phyloP scores from a whole-genome alignment of 2,329 filamentous ascomycete genomes.

The Trichoderma citrinoviride region DNA sequence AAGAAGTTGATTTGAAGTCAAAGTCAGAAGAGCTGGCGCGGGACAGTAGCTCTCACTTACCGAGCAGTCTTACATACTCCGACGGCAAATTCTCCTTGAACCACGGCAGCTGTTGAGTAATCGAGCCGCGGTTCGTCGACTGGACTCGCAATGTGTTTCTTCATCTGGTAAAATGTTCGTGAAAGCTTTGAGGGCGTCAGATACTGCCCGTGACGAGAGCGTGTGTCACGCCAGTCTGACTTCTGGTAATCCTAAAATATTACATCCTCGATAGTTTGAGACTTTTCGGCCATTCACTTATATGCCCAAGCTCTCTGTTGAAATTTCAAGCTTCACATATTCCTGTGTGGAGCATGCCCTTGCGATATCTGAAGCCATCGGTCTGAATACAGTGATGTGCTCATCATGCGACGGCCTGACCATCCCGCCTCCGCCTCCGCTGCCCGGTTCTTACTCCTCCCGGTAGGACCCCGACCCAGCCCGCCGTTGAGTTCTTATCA shows the following conservation, averaged over 20 bases:
- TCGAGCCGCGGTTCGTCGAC: neutral
- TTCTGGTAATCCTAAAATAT: conserved; percentile 3
- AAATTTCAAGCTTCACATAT: neutral
- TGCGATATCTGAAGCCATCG: neutral
- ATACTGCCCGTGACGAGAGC: neutral
- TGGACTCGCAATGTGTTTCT: neutral
- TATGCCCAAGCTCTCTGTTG: neutral
- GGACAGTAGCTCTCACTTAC: neutral
- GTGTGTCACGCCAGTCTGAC: conserved; percentile 2
- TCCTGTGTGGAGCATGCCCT: too few species aligned
- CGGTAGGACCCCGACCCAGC: neutral
- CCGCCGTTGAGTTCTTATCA: neutral
- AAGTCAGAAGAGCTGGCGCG: neutral
- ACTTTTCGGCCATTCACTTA: neutral
- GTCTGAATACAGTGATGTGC: neutral
- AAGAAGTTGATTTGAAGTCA: too few species aligned
- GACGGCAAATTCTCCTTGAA: neutral
- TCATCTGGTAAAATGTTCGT: neutral
- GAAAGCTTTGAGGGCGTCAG: neutral
- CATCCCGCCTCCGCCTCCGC: too few species aligned
- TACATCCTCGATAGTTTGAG: neutral
- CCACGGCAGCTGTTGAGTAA: neutral
- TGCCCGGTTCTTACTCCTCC: neutral
- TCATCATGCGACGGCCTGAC: neutral
- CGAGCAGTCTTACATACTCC: too few species aligned